Percentiles rank a stretch among this genome's conserved stretches.
Evolutionary conservation across 768 basidiomycete species (phyloP).

Genomic region (Fomitopsis serialis): DNA sequence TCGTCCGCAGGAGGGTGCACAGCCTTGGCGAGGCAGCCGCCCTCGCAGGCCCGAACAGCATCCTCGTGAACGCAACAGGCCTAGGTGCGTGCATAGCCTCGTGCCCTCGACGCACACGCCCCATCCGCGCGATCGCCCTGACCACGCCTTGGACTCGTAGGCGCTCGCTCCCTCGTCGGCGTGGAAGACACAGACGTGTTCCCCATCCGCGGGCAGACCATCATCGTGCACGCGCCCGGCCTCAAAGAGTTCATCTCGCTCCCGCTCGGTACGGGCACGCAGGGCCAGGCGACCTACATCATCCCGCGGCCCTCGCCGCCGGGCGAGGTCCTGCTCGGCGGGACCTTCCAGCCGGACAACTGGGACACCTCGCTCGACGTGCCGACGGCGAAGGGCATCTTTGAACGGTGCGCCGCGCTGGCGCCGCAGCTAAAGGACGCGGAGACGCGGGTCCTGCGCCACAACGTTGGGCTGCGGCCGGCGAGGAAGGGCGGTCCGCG

Average conservation of each 20-base stretch:
- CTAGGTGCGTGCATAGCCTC: no score
- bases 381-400: slow-evolving; percentile 36
- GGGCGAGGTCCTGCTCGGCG: slow-evolving; percentile 49
- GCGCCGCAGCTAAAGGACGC: slow-evolving; percentile 29
- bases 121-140: background rate
- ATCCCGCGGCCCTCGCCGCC: slow-evolving; percentile 52
- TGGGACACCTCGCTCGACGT: slow-evolving; percentile 48
- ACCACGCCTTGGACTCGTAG: slow-evolving; percentile 27
- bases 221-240: slow-evolving; percentile 67
- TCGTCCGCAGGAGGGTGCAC: slow-evolving; percentile 36
- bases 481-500: slow-evolving; percentile 50
- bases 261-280: slow-evolving; percentile 16
- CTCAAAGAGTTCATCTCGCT: slow-evolving; percentile 35
- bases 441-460: slow-evolving; percentile 38
- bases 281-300: slow-evolving; percentile 43
- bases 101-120: background rate
- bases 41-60: slow-evolving; percentile 28
- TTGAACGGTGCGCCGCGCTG: slow-evolving; percentile 37
- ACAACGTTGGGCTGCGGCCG: slow-evolving; percentile 59
- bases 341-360: slow-evolving; percentile 44
- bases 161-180: slow-evolving; percentile 70
- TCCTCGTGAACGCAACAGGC: slow-evolving; percentile 54
- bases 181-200: slow-evolving; percentile 72
- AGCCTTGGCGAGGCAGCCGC: slow-evolving; percentile 42
- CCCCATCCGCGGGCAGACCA: slow-evolving; percentile 82